These are phyloP conservation scores for Medicago lupulina DNA, from an alignment of 306 rosid species.

Conservation along the genomic window DNA sequence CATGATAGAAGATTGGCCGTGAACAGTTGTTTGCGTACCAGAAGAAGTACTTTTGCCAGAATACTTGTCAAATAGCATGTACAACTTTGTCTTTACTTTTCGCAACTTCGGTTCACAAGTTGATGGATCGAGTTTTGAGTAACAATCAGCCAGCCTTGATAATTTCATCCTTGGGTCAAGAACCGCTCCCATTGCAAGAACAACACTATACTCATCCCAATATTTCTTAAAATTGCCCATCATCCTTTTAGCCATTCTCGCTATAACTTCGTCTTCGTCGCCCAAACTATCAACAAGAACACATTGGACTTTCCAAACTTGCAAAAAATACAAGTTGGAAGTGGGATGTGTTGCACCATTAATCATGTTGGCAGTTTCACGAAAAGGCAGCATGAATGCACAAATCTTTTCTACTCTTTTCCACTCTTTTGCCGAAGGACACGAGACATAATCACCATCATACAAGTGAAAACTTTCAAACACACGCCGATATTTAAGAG, in stretches of 20 bases:
- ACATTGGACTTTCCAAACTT: constrained; percentile 1
- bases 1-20: neutral
- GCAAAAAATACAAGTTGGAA: neutral
- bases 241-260: neutral
- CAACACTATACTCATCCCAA: neutral
- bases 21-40: neutral
- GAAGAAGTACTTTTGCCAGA: neutral
- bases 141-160: neutral
- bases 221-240: neutral
- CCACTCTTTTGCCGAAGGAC: constrained; percentile 11
- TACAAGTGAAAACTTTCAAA: constrained; percentile 2
- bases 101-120: neutral
- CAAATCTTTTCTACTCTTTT: neutral
- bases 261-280: neutral
- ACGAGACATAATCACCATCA: neutral
- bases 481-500: neutral
- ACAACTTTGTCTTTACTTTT: neutral
- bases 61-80: neutral
- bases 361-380: neutral
- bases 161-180: neutral
- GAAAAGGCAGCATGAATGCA: neutral
- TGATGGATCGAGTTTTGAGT: neutral
- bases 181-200: neutral
- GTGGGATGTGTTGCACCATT: neutral
- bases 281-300: neutral